These are phyloP conservation scores for Micromonas commoda DNA, from an alignment of 139 green algal species.

Conservation along the genomic window DNA sequence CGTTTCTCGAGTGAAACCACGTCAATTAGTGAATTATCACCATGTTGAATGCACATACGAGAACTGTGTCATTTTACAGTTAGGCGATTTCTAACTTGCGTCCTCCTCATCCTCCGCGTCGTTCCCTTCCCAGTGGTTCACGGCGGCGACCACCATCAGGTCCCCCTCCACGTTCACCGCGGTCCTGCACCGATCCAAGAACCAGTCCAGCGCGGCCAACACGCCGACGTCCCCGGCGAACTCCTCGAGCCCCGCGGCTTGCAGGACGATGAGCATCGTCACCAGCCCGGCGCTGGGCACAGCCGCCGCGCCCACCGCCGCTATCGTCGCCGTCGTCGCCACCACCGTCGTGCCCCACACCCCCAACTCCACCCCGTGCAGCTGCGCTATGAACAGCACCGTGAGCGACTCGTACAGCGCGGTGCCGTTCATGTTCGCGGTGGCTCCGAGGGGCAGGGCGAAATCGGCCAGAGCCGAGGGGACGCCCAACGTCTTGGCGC, in stretches of 20 bases:
- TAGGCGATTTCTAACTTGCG: too few species aligned
- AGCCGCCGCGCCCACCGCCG: slow-evolving; percentile 53
- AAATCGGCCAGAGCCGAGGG: slow-evolving; percentile 42
- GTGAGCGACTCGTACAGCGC: slow-evolving; percentile 58
- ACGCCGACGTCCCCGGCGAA: slow-evolving; percentile 48
- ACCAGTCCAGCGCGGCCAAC: slow-evolving; percentile 54
- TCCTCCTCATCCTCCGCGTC: background rate
- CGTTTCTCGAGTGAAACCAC: too few species aligned
- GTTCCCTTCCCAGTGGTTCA: background rate
- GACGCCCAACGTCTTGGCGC: slow-evolving; percentile 39
- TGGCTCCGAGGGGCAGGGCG: slow-evolving; percentile 52
- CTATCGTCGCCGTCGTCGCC: slow-evolving; percentile 46
- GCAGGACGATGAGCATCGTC: slow-evolving; percentile 60
- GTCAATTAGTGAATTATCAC: too few species aligned
- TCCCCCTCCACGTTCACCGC: slow-evolving; percentile 51
- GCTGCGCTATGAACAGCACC: slow-evolving; percentile 59
- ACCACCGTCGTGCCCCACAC: slow-evolving; percentile 40
- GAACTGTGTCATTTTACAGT: too few species aligned
- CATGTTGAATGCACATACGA: too few species aligned
- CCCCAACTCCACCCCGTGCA: slow-evolving; percentile 44
- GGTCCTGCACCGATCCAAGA: slow-evolving; percentile 48
- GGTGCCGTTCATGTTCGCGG: slow-evolving; percentile 57
- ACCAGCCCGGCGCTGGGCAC: slow-evolving; percentile 54
- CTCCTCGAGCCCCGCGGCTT: slow-evolving; percentile 35
- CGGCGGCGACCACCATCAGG: slow-evolving; percentile 12